phyloP scores from a whole-genome alignment of 352 stramenopile genomes.

The Hyaloperonospora brassicae region DNA sequence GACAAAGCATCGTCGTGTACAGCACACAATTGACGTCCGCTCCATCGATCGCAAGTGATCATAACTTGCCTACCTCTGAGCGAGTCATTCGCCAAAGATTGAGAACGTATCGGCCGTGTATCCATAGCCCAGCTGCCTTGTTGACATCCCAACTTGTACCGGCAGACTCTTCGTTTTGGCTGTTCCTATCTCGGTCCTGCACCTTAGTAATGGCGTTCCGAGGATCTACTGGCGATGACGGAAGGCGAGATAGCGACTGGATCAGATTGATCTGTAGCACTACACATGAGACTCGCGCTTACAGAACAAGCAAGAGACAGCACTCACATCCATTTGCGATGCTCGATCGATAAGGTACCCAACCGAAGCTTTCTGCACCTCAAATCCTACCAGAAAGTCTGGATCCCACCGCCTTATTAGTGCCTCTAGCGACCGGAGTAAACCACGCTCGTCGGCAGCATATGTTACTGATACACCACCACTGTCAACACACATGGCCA shows the following conservation, averaged over 20 bases:
- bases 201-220: slow-evolving; percentile 30
- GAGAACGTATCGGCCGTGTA: slow-evolving; percentile 85
- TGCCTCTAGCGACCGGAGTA: slow-evolving; percentile 45
- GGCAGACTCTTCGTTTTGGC: slow-evolving; percentile 41
- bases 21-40: neutral
- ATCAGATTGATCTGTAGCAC: slow-evolving; percentile 59
- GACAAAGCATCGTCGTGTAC: neutral
- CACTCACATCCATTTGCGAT: slow-evolving; percentile 44
- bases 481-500: slow-evolving; percentile 34
- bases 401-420: slow-evolving; percentile 73
- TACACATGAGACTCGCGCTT: slow-evolving; percentile 8
- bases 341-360: slow-evolving; percentile 74
- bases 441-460: slow-evolving; percentile 39
- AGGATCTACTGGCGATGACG: slow-evolving; percentile 40
- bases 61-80: slow-evolving; percentile 48
- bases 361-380: slow-evolving; percentile 74
- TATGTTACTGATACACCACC: slow-evolving; percentile 26
- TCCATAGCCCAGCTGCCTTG: slow-evolving; percentile 82
- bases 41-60: neutral
- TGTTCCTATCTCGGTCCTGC: slow-evolving; percentile 19
- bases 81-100: slow-evolving; percentile 89
- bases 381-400: slow-evolving; percentile 86
- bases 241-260: slow-evolving; percentile 55
- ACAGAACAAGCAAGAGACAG: slow-evolving; percentile 4
- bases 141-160: slow-evolving; percentile 71